Evolutionary conservation across 345 rosid genomes (phyloP), one percentile per base, ranked within the genome.

Genomic region (Physaria fendleri): DNA sequence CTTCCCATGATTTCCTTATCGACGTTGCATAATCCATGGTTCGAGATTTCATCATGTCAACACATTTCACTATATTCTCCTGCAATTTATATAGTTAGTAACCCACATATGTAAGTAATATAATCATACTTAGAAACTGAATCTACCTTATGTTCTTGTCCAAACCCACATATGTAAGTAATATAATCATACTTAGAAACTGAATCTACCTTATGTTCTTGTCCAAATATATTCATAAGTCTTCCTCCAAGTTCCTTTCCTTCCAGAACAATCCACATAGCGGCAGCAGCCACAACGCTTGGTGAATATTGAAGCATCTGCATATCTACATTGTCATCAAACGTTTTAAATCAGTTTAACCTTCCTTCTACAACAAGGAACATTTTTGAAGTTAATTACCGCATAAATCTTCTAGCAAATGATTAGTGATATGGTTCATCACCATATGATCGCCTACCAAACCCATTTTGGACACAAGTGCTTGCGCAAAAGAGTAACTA

Each of bases 231-330:
- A 18, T 33, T 49, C 74, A 63, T 56, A 2, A 70, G 11, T 12
- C 0, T 8, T 34, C n/a, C 27, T 16, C 15, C 9, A 32, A 13
- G 4, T 0, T 0, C 3, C 0, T 20, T 21, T n/a, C 78, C 83
- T 16, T 49, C 77, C 9, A 81, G 8, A 23, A 64, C 30, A 29
- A 57, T 74, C 73, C 75, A 69, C 3, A 87, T 44, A 29, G 85
- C 82, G 5, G 90, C 65, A 22, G 44, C 48, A 0, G 86, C 84
- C 22, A 75, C 71, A 47, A 76, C 59, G 60, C 88, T 82, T 44
- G 90, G 92, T 46, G 80, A 62, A 61, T 64, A 82, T 13, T 62
- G 66, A 68, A 73, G 41, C 71, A 84, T 53, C 24, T 68, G 51
- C 33, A 59, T 37, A 72, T 88, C 95, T 91, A 54, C 62, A 69